Conservation (phyloP, 1,284 basidiomycete genomes). For the Ceratobasidium sp. region DNA sequence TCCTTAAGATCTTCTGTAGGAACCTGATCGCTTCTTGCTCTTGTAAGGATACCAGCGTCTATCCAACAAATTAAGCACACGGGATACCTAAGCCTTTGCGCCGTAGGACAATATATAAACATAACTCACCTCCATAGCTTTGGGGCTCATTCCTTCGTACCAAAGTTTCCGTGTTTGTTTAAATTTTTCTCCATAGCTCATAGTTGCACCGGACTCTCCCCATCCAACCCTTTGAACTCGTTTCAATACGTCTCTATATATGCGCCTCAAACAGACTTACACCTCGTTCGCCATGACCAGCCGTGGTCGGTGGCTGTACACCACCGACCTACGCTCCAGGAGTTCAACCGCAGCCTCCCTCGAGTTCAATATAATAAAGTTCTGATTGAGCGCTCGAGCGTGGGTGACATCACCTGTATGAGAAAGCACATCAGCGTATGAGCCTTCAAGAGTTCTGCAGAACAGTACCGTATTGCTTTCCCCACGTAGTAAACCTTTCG, state of each 20-base stretch:
- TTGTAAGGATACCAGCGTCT: conserved; percentile 25
- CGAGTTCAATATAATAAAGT: conserved; percentile 22
- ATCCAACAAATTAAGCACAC: conserved; percentile 3
- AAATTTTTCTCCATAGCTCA: conserved; percentile 21
- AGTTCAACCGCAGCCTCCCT: conserved; percentile 14
- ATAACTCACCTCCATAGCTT: conserved; percentile 17
- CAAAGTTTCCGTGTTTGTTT: conserved; percentile 14
- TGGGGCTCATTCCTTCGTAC: conserved; percentile 17
- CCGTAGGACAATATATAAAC: too few relatives aligned
- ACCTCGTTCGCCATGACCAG: conserved; percentile 27
- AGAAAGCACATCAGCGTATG: not conserved
- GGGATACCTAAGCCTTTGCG: not conserved
- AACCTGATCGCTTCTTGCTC: conserved; percentile 36
- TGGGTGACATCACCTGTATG: not conserved
- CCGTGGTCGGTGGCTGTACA: conserved; percentile 22
- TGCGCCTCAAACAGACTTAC: not conserved
- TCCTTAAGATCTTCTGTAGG: not conserved
- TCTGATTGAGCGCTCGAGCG: conserved; percentile 1
- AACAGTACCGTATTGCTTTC: conserved; percentile 4
- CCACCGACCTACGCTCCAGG: conserved; percentile 10
- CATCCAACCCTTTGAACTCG: conserved; percentile 13
- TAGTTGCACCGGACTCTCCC: not conserved
- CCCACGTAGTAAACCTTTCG: conserved; percentile 2
- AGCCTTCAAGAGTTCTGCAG: too few relatives aligned
- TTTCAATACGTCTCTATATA: not conserved